These are phyloP conservation scores for Saccharomyces uvarum DNA, from an alignment of 1,139 yeast genomes.

Conservation along the genomic window DNA sequence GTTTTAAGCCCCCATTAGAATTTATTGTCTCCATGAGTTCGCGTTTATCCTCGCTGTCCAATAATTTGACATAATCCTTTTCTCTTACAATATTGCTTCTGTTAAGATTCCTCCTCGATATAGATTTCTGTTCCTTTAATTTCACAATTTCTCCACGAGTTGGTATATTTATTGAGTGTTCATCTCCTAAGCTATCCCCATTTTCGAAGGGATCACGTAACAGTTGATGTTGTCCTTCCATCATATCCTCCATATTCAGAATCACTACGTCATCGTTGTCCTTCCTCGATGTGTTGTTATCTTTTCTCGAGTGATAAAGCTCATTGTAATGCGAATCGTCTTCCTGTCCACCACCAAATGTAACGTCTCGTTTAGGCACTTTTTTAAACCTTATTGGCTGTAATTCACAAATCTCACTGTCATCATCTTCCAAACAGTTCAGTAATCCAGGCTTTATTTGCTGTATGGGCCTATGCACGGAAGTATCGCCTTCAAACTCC, in stretches of 20 bases:
- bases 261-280: not conserved
- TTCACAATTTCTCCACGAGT: not conserved
- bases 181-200: not conserved
- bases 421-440: not conserved
- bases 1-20: constrained; percentile 13
- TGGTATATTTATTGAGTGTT: constrained; percentile 1
- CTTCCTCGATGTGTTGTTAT: not conserved
- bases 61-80: constrained; percentile 18
- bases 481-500: not conserved
- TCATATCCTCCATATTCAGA: not conserved
- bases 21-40: constrained; percentile 17
- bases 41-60: constrained; percentile 19
- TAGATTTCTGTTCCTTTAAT: not conserved
- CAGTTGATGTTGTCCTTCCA: not conserved
- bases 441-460: not conserved
- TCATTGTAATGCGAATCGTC: not conserved
- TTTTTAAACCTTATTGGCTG: not conserved
- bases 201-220: not conserved
- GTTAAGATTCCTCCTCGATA: not conserved
- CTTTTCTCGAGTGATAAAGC: not conserved
- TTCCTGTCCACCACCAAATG: not conserved
- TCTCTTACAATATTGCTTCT: constrained; percentile 8
- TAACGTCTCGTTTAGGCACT: not conserved
- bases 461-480: not conserved
- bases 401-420: not conserved